Base-by-base conservation (phyloP, 2,329 filamentous ascomycete genomes). In the Pseudogymnoascus sp. region DNA sequence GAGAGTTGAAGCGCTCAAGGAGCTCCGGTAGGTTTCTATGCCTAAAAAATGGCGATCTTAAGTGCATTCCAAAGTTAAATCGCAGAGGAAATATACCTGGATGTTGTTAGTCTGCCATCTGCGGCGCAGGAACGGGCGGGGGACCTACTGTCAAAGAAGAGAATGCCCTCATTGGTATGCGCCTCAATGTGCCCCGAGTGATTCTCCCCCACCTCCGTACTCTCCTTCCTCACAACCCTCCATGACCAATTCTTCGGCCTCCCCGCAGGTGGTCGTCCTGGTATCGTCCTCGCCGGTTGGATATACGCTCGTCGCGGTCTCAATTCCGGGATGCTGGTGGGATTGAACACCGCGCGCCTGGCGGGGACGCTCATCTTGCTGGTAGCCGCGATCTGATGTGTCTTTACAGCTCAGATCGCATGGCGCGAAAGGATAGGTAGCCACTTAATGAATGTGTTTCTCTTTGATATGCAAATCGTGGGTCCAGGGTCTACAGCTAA, bases 141-240 rank as follows among this genome's bases (percentile, higher is more conserved):
- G 7, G 35, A 70, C 84, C 71, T 75, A 92, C 89, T 96, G 71
- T 96, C 91, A 69, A 97, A 87, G 76, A 95, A 99, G 6, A 97
- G 74, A 50, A 97, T 86, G 0, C 88, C 87, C 75, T 97, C 90
- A 67, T 92, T 88, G 1, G 86, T 76, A 2, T 79, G 81, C 9
- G 89, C 81, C n/a, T 81, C 78, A 66, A 97, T 96, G 69, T 97
- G 91, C 0, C 94, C 93, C 8, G 84, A 84, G 65, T 88, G 85
- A 67, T 88, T 80, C 65, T 84, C 83, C 59, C 81, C 83, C 9
- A 79, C 74, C 61, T 74, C 70, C 20, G 75, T 75, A 25, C 75
- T 80, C 68, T 77, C 73, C 74, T 74, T 79, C 59, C 68, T 71
- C 60, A 66, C 63, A 50, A 64, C 64, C 59, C 54, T 67, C 66